These are phyloP conservation scores for Skeletonema tropicum DNA, from an alignment of 108 stramenopile species.

Conservation along the genomic window DNA sequence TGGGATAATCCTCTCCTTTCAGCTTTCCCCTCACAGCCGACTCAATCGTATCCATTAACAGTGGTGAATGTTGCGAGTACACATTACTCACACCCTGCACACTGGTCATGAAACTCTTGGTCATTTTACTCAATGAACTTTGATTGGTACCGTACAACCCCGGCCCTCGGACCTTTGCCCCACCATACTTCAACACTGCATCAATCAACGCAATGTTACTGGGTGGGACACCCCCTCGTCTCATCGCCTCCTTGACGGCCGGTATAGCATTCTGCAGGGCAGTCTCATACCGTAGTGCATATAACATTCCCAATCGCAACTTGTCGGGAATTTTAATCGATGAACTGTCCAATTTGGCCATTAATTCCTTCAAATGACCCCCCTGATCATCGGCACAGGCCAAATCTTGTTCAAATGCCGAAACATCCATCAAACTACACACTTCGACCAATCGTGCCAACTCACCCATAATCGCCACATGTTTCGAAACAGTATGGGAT, in stretches of 20 bases:
- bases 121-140: conserved; percentile 87
- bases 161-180: conserved; percentile 78
- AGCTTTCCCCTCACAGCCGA: conserved; percentile 88
- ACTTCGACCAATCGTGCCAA: conserved; percentile 92
- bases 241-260: conserved; percentile 85
- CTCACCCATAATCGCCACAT: conserved; percentile 98
- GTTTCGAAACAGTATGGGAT: conserved; percentile 92
- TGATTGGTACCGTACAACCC: conserved; percentile 89
- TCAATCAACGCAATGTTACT: conserved; percentile 92
- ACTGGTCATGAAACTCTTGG: conserved; percentile 91
- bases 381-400: conserved; percentile 94
- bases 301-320: conserved; percentile 95
- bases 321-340: conserved; percentile 93
- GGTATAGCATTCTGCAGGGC: conserved; percentile 71
- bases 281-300: conserved; percentile 95
- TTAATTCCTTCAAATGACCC: conserved; percentile 86
- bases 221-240: conserved; percentile 86
- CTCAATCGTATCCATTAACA: conserved; percentile 91
- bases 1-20: conserved; percentile 77
- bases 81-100: conserved; percentile 98
- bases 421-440: conserved; percentile 95
- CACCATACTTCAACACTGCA: conserved; percentile 88
- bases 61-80: conserved; percentile 96
- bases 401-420: conserved; percentile 98
- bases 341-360: conserved; percentile 84